Base-by-base conservation (phyloP, 2,329 filamentous ascomycete genomes). In the Fusarium algeriense region DNA sequence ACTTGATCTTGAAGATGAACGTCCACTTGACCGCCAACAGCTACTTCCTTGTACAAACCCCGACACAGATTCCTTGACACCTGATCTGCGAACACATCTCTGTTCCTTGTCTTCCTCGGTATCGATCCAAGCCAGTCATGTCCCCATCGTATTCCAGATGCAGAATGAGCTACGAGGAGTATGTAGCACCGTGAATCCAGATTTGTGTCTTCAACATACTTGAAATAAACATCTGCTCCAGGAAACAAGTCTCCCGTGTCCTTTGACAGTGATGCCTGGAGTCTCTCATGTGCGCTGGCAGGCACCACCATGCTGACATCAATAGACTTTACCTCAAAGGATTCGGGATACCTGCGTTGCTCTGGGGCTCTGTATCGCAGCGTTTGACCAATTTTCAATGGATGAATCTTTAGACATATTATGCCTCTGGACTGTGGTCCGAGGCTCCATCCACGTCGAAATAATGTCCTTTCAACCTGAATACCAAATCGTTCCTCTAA, bases 1-100 rank as follows among this genome's bases (percentile, higher is more conserved):
- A 91, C 73, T 76, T 91, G 89, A 76, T 91, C 89, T 78, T 90
- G 88, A 17, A 91, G 80, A 73, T 86, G 84, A 70, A 86, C 82
- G 68, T 91, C 89, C 10, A 88, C 85, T 4, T 84, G 81, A 1
- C 87, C 84, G 4, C 83, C 80, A 2, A 80, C 73, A 11, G 76
- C 75, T 2, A 87, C 78, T 70, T 89, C 87, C 5, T 80, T 76
- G 58, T 81, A 80, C 23, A 90, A 78, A 6, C 82, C 81, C 49
- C 77, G 79, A 44, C 84, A 83, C 6, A 90, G 77, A n/a, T 80
- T 81, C 30, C 78, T 76, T 9, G 86, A 82, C 12, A 88, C 78
- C 49, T 83, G 80, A 23, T 77, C 76, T n/a, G 85, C 49, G 43
- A 80, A 78, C 12, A 59, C 59, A 17, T 76, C 73, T 30, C 66